phyloP scores from a whole-genome alignment of 139 green algal species.

The Closterium sp. region DNA sequence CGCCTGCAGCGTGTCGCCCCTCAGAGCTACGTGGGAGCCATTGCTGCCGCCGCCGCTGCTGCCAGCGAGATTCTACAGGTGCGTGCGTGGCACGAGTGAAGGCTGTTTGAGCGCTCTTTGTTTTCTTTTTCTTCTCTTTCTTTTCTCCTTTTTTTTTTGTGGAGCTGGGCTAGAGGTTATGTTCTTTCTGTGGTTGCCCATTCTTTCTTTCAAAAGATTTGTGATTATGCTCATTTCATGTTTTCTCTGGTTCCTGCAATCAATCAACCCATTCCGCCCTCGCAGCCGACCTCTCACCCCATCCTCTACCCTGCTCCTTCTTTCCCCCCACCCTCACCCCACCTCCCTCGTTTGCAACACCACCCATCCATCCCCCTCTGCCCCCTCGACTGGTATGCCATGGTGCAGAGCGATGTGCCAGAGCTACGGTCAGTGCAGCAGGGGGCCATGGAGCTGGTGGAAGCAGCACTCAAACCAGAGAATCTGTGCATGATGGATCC shows the following conservation, averaged over 20 bases:
- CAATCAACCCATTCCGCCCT: too few relatives aligned
- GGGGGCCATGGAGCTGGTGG: conserved; percentile 73
- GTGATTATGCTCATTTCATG: too few relatives aligned
- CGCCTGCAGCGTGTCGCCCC: conserved; percentile 38
- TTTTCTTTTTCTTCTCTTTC: too few relatives aligned
- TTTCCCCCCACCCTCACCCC: background rate
- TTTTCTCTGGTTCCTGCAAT: too few relatives aligned
- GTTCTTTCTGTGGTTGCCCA: too few relatives aligned
- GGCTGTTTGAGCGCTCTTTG: too few relatives aligned
- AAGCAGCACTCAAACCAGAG: conserved; percentile 64
- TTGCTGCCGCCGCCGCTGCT: background rate
- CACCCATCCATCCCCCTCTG: background rate
- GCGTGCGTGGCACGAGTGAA: background rate
- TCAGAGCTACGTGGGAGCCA: conserved; percentile 20
- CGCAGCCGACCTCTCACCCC: background rate
- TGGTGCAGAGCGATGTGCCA: background rate
- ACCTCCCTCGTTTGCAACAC: background rate
- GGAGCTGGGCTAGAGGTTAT: too few relatives aligned
- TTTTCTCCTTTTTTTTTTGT: too few relatives aligned
- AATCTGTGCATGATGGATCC: conserved; percentile 92
- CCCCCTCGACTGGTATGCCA: background rate
- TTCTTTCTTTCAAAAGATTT: too few relatives aligned
- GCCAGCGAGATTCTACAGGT: background rate
- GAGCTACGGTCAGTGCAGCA: conserved; percentile 60
- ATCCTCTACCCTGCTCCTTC: background rate